phyloP scores from a whole-genome alignment of 345 rosid species.

The Aurinia saxatilis region DNA sequence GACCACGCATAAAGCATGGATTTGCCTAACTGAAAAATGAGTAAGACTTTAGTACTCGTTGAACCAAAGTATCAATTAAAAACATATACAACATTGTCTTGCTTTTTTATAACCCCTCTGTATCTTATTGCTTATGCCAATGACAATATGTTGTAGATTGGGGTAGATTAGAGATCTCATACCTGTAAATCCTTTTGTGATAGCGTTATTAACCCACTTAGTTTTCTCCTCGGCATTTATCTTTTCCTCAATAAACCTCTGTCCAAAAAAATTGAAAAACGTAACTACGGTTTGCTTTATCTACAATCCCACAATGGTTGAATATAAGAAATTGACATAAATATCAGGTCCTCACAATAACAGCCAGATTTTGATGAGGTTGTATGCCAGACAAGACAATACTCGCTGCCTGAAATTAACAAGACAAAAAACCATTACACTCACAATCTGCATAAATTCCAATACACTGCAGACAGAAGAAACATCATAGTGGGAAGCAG shows the following conservation, averaged over 20 bases:
- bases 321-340: neutral
- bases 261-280: neutral
- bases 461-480: too few species aligned
- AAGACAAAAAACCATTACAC: neutral
- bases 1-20: neutral
- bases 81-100: neutral
- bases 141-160: neutral
- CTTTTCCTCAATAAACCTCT: conserved; percentile 59
- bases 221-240: conserved; percentile 38
- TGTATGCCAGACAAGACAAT: conserved; percentile 77
- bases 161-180: neutral
- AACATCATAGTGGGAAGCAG: neutral
- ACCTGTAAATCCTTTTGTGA: conserved; percentile 75
- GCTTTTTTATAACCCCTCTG: neutral
- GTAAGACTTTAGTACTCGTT: neutral
- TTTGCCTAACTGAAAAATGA: neutral
- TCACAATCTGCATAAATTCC: neutral
- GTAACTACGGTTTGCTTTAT: neutral
- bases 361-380: conserved; percentile 62
- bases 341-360: conserved; percentile 38
- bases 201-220: conserved; percentile 45
- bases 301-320: neutral
- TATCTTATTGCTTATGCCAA: neutral
- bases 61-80: neutral
- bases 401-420: conserved; percentile 49